A percentile compares a stretch with the other conserved stretches of the same genome.
phyloP scores from a whole-genome alignment of 2,329 filamentous ascomycete genomes.

The Trichoderma sp. region DNA sequence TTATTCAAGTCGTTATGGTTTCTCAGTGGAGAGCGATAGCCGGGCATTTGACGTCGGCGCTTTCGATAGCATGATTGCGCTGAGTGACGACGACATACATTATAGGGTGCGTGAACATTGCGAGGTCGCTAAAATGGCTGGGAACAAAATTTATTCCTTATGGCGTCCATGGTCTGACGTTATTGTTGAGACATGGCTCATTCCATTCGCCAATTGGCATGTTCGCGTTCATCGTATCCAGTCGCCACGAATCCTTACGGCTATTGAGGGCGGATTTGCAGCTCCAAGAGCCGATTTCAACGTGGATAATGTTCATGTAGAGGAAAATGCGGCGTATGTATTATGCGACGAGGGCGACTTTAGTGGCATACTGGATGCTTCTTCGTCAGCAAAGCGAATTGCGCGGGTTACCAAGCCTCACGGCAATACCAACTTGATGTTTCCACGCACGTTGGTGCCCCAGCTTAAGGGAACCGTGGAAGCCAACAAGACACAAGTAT shows the following conservation, averaged over 20 bases:
- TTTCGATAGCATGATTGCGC: slow-evolving; percentile 25
- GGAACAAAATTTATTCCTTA: neutral
- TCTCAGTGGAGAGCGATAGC: slow-evolving; percentile 21
- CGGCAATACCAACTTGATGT: slow-evolving; percentile 25
- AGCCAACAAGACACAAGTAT: slow-evolving; percentile 1
- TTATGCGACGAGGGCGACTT: neutral
- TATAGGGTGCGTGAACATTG: slow-evolving; percentile 25
- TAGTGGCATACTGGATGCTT: slow-evolving; percentile 9
- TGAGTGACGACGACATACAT: slow-evolving; percentile 19
- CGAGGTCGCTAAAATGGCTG: slow-evolving; percentile 7
- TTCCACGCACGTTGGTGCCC: slow-evolving; percentile 24
- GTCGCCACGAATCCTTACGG: slow-evolving; percentile 9
- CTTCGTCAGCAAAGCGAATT: slow-evolving; percentile 1
- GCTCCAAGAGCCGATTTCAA: slow-evolving; percentile 19
- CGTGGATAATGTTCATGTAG: neutral
- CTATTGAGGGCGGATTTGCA: slow-evolving; percentile 25
- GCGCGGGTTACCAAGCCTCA: slow-evolving; percentile 12
- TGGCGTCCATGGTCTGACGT: slow-evolving; percentile 19
- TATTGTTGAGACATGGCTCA: slow-evolving; percentile 20
- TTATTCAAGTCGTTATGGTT: slow-evolving; percentile 19
- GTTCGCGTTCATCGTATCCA: slow-evolving; percentile 22
- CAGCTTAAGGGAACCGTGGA: slow-evolving; percentile 20
- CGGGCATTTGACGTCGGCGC: slow-evolving; percentile 20
- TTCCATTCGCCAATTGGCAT: slow-evolving; percentile 17
- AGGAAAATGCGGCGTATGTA: neutral